These are phyloP conservation scores for Ophiostoma novo-ulmi DNA, from an alignment of 2,329 filamentous ascomycete genomes.

Conservation along the genomic window DNA sequence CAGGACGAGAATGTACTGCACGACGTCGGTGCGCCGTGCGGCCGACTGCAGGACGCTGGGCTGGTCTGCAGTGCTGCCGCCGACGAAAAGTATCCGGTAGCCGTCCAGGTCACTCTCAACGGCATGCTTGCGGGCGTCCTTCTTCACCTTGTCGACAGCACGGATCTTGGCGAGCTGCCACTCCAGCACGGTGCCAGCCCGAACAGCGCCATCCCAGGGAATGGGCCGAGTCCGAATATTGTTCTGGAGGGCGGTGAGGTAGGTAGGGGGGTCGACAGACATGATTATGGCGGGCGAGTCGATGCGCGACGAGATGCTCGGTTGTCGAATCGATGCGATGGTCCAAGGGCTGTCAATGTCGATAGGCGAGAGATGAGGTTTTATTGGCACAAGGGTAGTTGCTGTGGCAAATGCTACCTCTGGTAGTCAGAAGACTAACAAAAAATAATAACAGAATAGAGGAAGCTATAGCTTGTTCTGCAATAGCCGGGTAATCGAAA, in stretches of 20 bases:
- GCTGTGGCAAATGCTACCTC: background rate
- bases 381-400: background rate
- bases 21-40: conserved; percentile 78
- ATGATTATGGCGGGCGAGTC: conserved; percentile 43
- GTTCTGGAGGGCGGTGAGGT: conserved; percentile 80
- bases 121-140: conserved; percentile 78
- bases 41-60: conserved; percentile 75
- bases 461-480: background rate
- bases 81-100: conserved; percentile 76
- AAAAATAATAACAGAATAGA: background rate
- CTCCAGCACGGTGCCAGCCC: conserved; percentile 89
- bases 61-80: conserved; percentile 67
- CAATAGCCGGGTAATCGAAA: background rate
- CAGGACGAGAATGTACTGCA: conserved; percentile 91
- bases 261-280: conserved; percentile 88
- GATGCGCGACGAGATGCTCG: background rate
- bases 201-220: conserved; percentile 93
- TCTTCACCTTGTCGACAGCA: conserved; percentile 91
- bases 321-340: background rate
- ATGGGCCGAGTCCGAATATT: conserved; percentile 95
- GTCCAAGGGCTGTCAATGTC: background rate
- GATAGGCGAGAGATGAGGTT: background rate
- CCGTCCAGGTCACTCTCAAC: conserved; percentile 74
- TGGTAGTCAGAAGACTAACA: background rate
- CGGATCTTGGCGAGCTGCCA: conserved; percentile 93